Percentiles rank a stretch among this genome's conserved stretches.
Evolutionary conservation across 495 filamentous ascomycete species (phyloP).

Genomic region (Penicillium flavigenum): DNA sequence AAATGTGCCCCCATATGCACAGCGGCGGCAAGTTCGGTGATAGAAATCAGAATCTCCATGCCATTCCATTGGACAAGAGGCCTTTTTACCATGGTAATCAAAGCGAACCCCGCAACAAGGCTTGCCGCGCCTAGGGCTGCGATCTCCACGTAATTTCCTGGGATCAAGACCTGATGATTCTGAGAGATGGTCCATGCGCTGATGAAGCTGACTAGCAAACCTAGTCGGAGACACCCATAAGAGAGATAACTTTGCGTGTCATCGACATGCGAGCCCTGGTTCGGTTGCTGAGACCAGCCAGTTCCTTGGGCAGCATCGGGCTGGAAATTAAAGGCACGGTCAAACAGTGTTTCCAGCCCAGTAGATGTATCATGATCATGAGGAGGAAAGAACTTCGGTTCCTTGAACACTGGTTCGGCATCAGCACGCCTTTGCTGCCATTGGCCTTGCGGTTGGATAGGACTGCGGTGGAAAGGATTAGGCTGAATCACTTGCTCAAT

Average conservation of each 20-base stretch:
- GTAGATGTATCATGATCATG: slow-evolving; percentile 45
- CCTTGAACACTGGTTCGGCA: slow-evolving; percentile 42
- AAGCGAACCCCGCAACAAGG: slow-evolving; percentile 42
- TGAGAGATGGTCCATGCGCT: slow-evolving; percentile 39
- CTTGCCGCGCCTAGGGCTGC: slow-evolving; percentile 42
- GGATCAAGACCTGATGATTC: slow-evolving; percentile 32
- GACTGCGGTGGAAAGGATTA: slow-evolving; percentile 40
- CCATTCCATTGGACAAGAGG: slow-evolving; percentile 42
- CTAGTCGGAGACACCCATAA: slow-evolving; percentile 36
- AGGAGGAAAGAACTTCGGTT: slow-evolving; percentile 52
- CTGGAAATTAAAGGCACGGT: slow-evolving; percentile 45
- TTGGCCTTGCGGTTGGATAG: slow-evolving; percentile 19
- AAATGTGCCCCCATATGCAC: slow-evolving; percentile 44
- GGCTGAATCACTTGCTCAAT: slow-evolving; percentile 37
- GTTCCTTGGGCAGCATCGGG: slow-evolving; percentile 32
- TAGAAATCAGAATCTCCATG: slow-evolving; percentile 45
- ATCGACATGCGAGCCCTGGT: slow-evolving; percentile 7
- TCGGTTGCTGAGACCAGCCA: slow-evolving; percentile 18
- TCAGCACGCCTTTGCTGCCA: slow-evolving; percentile 23
- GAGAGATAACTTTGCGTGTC: slow-evolving; percentile 21
- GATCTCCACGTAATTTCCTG: slow-evolving; percentile 44
- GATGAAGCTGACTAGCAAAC: slow-evolving; percentile 34
- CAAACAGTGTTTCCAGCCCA: slow-evolving; percentile 49
- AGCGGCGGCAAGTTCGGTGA: slow-evolving; percentile 41
- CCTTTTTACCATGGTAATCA: slow-evolving; percentile 40